phyloP scores from a whole-genome alignment of 2,329 filamentous ascomycete genomes.

The Fonsecaea pugnacius region DNA sequence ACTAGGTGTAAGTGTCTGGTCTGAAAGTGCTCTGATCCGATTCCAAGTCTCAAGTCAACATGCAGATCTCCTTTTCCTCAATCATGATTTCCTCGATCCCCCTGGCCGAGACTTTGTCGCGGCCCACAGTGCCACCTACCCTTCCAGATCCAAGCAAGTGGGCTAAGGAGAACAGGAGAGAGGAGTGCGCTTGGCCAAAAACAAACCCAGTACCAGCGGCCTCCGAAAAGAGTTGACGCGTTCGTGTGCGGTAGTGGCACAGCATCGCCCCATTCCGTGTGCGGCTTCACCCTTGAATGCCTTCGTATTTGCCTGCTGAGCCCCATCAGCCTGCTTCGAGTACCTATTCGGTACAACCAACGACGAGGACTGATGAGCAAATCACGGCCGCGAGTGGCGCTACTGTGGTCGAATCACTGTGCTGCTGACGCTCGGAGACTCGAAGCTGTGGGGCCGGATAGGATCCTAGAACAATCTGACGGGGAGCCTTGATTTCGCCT shows the following conservation, averaged over 20 bases:
- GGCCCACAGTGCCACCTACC: neutral
- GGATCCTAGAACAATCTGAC: slow-evolving; percentile 11
- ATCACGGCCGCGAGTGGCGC: slow-evolving; percentile 17
- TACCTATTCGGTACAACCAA: neutral
- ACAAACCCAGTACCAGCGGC: slow-evolving; percentile 3
- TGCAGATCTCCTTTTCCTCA: slow-evolving; percentile 25
- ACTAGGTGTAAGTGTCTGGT: neutral
- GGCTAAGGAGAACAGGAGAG: neutral
- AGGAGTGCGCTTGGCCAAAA: slow-evolving; percentile 2
- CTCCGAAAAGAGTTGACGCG: slow-evolving; percentile 19
- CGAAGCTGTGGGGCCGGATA: neutral
- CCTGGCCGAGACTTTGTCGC: slow-evolving; percentile 43
- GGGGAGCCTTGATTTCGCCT: slow-evolving; percentile 16
- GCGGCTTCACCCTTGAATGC: slow-evolving; percentile 4
- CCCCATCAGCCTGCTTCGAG: slow-evolving; percentile 14
- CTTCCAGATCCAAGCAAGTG: slow-evolving; percentile 8
- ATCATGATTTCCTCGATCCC: slow-evolving; percentile 61
- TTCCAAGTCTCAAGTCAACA: slow-evolving; percentile 1
- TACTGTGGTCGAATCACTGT: slow-evolving; percentile 5
- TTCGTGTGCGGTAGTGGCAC: slow-evolving; percentile 14
- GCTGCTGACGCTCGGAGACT: slow-evolving; percentile 11
- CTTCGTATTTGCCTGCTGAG: slow-evolving; percentile 9
- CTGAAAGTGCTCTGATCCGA: slow-evolving; percentile 5
- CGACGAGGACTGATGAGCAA: neutral
- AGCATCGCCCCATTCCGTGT: slow-evolving; percentile 11